Evolutionary conservation across 2,329 filamentous ascomycete species (phyloP), one percentile per base, ranked within the genome.

Genomic region (Alternaria infectoria): DNA sequence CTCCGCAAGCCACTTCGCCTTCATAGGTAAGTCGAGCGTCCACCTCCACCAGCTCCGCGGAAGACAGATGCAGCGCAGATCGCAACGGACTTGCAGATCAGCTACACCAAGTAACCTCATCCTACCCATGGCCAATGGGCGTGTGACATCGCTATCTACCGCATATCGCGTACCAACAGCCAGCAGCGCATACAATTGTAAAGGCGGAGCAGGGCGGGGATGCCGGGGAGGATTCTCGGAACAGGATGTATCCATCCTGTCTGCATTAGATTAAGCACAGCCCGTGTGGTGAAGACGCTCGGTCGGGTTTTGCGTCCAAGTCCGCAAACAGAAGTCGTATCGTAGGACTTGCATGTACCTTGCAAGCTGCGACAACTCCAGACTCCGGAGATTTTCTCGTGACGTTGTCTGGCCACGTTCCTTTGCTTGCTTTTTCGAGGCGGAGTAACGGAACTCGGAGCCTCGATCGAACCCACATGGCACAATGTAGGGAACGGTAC

Each of bases 71-170:
- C 56, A 57, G 43, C 30, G 65, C 46, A 67, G 65, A 67, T 65
- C 62, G n/a, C 55, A 50, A 60, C 58, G 55, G 58, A 54, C 58
- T 52, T 57, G 64, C 55, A 66, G 64, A 64, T 66, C 64, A 59
- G 51, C 50, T 19, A 49, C 55, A 46, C 59, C 47, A 59, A 28
- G 19, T 28, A 40, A 62, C 28, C 30, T 44, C 28, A 43, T 49
- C 19, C 23, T 54, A 21, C 17, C 17, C 9, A 62, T 25, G 30
- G 47, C 59, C 59, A 62, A 58, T 62, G 28, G 43, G 17, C 49
- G 17, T 17, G 26, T 9, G 13, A 43, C n/a, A 10, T 23, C n/a
- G 3, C 10, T 25, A 28, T 50, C 30, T 50, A 19, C 49, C 32
- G 25, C 23, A 15, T 32, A 17, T 56, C 9, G 13, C 17, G 44